Evolutionary conservation across 148 eudicot genomes (phyloP), one percentile per base, ranked within the genome.

Genomic region (Chenopodium suecicum): DNA sequence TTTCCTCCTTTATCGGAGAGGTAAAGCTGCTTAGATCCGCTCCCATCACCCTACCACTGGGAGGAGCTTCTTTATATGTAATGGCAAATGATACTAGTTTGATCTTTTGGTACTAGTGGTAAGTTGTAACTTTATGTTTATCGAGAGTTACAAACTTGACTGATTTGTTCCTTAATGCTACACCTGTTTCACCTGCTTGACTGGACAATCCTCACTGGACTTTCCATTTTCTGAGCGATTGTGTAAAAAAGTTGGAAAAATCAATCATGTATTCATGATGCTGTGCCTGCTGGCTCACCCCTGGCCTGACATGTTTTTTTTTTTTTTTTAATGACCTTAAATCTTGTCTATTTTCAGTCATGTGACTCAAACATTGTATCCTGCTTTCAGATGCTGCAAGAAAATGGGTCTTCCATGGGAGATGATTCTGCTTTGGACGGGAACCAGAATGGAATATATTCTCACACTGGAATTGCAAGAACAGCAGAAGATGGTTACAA

Each of bases 401-500:
- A 70, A 31, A 75, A 80, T 63, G 86, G 85, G 73, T 27, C 79
- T 66, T 64, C 62, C 73, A 71, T 54, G 46, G 80, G 72, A 78
- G 84, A 83, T 32, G 85, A 79, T 79, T 72, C 81, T 79, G 78
- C 81, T 75, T 63, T 82, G 56, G 86, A 83, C 17, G 86, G 64
- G 54, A 79, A 80, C 37, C 88, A 78, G 68, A 88, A 80, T 80
- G 90, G 82, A 74, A 44, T 72, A 56, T 84, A 63, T 75, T 56
- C 80, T 44, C 60, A 82, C 34, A 29, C 37, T 52, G 88, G 79
- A 79, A 31, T 60, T 34, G 17, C 77, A 68, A 87, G 85, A 83
- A 82, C 85, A 69, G 82, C 90, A n/a, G 96, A 91, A 79, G 98
- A 92, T 80, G 94, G 94, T 81, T 94, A 88, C 86, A 89, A 87